Base-by-base conservation (phyloP, 768 basidiomycete genomes). In the Hericium coralloides region DNA sequence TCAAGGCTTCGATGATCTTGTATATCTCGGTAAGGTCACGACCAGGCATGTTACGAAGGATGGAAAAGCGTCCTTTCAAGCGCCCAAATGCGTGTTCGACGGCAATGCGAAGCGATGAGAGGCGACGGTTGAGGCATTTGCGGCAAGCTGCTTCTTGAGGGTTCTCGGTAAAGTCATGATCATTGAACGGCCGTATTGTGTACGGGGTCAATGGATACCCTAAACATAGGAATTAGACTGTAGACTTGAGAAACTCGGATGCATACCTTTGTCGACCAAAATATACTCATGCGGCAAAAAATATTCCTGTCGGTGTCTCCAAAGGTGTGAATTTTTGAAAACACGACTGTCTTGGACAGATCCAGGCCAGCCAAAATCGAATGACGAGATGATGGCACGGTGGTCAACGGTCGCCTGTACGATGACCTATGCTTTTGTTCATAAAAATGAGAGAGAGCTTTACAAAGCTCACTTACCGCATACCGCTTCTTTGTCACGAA, bases 11-110 rank as follows among this genome's bases (percentile, higher is more conserved):
- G 39, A 63, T 59, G 6, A 38, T 25, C 6, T 37, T 22, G 26
- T 49, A 59, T 15, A 63, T 56, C 5, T 38, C 12, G 22, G 15
- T 12, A 0, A 63, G 49, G 36, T 59, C 45, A 12, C 26, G 53
- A 10, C 60, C 62, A 2, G 60, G 57, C 51, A 63, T 52, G 38
- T 14, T 12, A 18, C 60, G 61, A 20, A 56, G 56, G 37, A 38
- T 55, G 0, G 58, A 66, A 56, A 71, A 70, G 12, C 64, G 57
- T 7, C 66, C 70, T 48, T 71, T 70, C n/a, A 69, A 52, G 3
- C 58, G 22, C 3, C 69, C 68, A 64, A 71, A 71, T 12, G 64
- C 56, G 61, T 71, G 70, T 53, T 70, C 66, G n/a, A 67, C 58
- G 22, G n/a, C 12, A 26, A 68, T 66, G 2, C 60, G 60, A 3